These are phyloP conservation scores for Suillus placidus DNA, from an alignment of 768 basidiomycete species.

Conservation along the genomic window DNA sequence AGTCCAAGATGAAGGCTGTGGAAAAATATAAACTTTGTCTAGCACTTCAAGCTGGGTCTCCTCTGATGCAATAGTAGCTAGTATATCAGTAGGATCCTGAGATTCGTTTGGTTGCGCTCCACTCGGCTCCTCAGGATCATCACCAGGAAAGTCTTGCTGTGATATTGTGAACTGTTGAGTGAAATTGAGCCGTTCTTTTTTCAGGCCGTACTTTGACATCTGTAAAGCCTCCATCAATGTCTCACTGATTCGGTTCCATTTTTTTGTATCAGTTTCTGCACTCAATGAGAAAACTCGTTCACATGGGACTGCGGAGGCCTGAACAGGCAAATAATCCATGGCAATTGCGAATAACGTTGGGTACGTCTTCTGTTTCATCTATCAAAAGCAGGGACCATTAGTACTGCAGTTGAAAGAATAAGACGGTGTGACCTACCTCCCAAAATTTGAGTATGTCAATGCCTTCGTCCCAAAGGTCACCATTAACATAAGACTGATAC, in stretches of 20 bases:
- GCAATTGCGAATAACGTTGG: slow-evolving; percentile 1
- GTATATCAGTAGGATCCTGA: no score
- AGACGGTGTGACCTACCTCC: not conserved
- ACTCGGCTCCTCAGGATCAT: no score
- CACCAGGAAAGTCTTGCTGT: not conserved
- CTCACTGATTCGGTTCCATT: not conserved
- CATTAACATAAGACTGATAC: slow-evolving; percentile 1
- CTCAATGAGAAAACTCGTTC: slow-evolving; percentile 26
- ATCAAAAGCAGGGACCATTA: not conserved
- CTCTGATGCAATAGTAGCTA: no score
- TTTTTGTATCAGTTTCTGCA: slow-evolving; percentile 7
- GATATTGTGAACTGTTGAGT: not conserved
- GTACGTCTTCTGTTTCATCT: not conserved
- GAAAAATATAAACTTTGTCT: no score
- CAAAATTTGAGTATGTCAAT: not conserved
- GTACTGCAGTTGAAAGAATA: slow-evolving; percentile 1
- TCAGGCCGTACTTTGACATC: slow-evolving; percentile 31
- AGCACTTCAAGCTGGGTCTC: no score
- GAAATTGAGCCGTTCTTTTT: slow-evolving; percentile 27
- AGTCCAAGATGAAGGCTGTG: no score
- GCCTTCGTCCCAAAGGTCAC: not conserved
- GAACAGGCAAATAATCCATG: slow-evolving; percentile 12
- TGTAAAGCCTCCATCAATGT: slow-evolving; percentile 18
- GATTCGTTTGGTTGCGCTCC: no score
- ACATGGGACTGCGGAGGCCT: slow-evolving; percentile 27